Evolutionary conservation across 306 rosid species (phyloP), one percentile per base, ranked within the genome.

Genomic region (Morella rubra): DNA sequence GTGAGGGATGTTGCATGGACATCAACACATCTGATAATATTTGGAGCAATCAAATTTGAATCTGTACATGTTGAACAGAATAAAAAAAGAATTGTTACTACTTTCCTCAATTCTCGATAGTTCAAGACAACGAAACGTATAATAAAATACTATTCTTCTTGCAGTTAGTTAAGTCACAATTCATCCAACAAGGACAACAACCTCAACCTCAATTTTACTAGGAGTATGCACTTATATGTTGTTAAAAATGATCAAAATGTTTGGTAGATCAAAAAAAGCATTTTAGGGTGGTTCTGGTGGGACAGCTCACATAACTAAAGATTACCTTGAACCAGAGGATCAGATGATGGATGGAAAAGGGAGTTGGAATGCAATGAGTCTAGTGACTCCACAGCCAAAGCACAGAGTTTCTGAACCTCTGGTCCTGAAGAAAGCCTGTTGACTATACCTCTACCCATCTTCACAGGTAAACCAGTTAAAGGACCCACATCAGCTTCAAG

Each of bases 371-470:
- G 82, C 77, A 88, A 69, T 27, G 85, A 90, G 78, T 92, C 93
- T 52, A 95, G 87, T 59, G 85, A 88, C 67, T 90, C 92, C 84
- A 92, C 52, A 81, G 97, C 98, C 61, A 77, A 84, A 50, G 90
- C 86, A 73, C 98, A 95, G 40, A 89, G 92, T 80, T 86, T 90
- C 88, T 95, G 97, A 78, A 95, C 91, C 85, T 89, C 97, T 42
- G 94, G 97, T 73, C 99, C 99, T 0, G 96, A 92, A n/a, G 97
- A 89, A 80, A 95, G 99, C 88, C 99, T 89, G 82, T 95, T 95
- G 41, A 95, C 99, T 68, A 95, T 92, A 52, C 97, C 99, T 83
- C 99, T 84, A 44, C 98, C 92, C 88, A 89, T 92, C 91, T 92
- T 95, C 65, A 82, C 89, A 0, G 97, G 96, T 75, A 88, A 83